phyloP scores from a whole-genome alignment of 2,329 filamentous ascomycete genomes.

The Aspergillus felis region DNA sequence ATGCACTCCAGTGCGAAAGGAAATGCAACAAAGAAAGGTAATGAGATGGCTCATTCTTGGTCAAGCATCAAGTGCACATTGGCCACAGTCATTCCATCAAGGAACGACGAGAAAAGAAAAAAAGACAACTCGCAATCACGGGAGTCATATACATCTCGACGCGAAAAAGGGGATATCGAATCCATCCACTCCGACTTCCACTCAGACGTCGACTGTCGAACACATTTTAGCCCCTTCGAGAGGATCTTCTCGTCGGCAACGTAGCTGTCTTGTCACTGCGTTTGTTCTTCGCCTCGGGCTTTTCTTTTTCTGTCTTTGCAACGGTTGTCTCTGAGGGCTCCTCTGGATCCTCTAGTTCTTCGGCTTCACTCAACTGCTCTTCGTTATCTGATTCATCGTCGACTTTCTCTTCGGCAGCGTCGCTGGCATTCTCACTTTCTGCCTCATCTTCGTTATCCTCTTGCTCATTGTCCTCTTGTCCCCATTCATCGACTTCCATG shows the following conservation, averaged over 20 bases:
- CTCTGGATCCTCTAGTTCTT: slow-evolving; percentile 26
- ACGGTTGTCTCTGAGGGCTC: slow-evolving; percentile 4
- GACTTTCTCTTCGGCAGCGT: slow-evolving; percentile 18
- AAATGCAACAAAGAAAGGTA: neutral
- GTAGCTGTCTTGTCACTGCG: slow-evolving; percentile 8
- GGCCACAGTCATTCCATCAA: slow-evolving; percentile 3
- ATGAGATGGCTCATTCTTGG: neutral
- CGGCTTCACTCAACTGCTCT: slow-evolving; percentile 6
- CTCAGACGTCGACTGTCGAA: neutral
- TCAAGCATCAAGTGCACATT: neutral
- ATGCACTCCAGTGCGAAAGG: neutral
- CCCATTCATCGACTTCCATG: slow-evolving; percentile 38
- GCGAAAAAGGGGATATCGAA: neutral
- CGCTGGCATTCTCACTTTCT: slow-evolving; percentile 15
- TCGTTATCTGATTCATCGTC: slow-evolving; percentile 12
- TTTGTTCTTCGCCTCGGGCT: slow-evolving; percentile 6
- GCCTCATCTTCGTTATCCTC: slow-evolving; percentile 27
- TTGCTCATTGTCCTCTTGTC: slow-evolving; percentile 25
- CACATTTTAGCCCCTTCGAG: slow-evolving; percentile 7
- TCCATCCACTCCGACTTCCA: neutral
- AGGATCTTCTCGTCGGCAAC: slow-evolving; percentile 17
- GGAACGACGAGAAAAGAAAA: slow-evolving; percentile 1
- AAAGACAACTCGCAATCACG: neutral
- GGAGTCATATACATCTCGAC: neutral
- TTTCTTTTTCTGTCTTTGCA: slow-evolving; percentile 4